Percentiles rank a stretch among this genome's conserved stretches.
These are phyloP conservation scores for Calycina marina DNA, from an alignment of 2,329 filamentous ascomycete genomes.

Conservation along the genomic window DNA sequence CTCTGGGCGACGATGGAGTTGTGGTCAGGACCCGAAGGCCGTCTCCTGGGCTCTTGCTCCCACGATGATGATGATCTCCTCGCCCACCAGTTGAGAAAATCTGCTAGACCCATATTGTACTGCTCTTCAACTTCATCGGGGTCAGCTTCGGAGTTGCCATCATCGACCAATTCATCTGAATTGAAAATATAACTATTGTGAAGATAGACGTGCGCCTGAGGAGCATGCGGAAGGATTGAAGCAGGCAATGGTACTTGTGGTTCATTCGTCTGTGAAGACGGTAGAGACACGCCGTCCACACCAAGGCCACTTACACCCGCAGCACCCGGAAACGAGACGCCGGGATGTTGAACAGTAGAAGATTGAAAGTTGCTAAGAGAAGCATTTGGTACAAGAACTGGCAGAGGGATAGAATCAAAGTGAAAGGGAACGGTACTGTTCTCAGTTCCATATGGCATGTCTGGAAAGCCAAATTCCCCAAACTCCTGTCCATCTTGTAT, in stretches of 20 bases:
- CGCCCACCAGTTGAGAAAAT: conserved; percentile 36
- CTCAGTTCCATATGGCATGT: conserved; percentile 12
- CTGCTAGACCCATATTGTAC: conserved; percentile 32
- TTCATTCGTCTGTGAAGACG: too few relatives aligned
- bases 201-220: too few relatives aligned
- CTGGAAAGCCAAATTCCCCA: conserved; percentile 9
- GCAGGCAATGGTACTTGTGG: too few relatives aligned
- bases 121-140: conserved; percentile 19
- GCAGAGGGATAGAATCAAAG: conserved; percentile 7
- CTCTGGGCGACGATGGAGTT: conserved; percentile 10
- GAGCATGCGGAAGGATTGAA: too few relatives aligned
- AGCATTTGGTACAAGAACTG: too few relatives aligned
- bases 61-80: conserved; percentile 3
- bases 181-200: conserved; percentile 4
- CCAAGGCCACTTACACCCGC: too few relatives aligned
- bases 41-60: conserved; percentile 4
- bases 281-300: too few relatives aligned
- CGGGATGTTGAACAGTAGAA: too few relatives aligned
- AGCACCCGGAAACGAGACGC: too few relatives aligned
- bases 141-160: conserved; percentile 18
- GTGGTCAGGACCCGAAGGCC: conserved; percentile 10
- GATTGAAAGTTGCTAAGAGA: too few relatives aligned
- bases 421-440: conserved; percentile 19
- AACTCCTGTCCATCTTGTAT: conserved; percentile 20
- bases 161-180: conserved; percentile 3